phyloP scores from a whole-genome alignment of 805 yeast species.

The Saccharomycopsis sp. region DNA sequence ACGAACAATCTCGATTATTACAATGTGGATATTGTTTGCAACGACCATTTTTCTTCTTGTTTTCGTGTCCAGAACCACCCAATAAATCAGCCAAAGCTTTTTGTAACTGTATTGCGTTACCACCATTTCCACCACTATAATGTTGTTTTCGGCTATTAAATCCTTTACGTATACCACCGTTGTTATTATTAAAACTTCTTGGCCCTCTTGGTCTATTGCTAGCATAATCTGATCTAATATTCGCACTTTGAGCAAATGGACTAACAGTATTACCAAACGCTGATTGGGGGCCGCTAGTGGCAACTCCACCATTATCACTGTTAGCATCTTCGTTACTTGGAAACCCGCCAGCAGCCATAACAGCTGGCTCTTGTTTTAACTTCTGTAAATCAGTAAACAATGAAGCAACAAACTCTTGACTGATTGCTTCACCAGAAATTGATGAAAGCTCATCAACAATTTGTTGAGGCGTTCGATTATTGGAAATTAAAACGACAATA shows the following conservation, averaged over 20 bases:
- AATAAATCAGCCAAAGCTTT: constrained; percentile 34
- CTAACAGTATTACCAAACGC: neutral
- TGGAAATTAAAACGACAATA: constrained; percentile 62
- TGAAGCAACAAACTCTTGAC: constrained; percentile 46
- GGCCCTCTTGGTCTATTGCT: constrained; percentile 1
- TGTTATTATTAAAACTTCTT: neutral
- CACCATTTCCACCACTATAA: constrained; percentile 24
- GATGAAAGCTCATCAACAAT: constrained; percentile 54
- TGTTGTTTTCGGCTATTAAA: constrained; percentile 24
- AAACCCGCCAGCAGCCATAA: constrained; percentile 21
- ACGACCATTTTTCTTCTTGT: constrained; percentile 50
- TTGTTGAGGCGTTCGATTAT: constrained; percentile 54
- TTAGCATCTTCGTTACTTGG: constrained; percentile 15
- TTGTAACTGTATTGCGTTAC: constrained; percentile 31
- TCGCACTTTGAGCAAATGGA: constrained; percentile 6
- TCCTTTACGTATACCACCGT: constrained; percentile 23
- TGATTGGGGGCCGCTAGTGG: neutral
- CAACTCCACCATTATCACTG: neutral
- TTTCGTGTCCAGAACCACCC: constrained; percentile 24
- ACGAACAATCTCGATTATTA: constrained; percentile 55
- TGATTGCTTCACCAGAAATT: constrained; percentile 56
- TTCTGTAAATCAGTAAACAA: constrained; percentile 48
- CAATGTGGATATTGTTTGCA: constrained; percentile 71
- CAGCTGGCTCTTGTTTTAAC: constrained; percentile 19
- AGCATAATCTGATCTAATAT: neutral